Conservation (phyloP, 2,329 filamentous ascomycete species). For the Aspergillus cejpii region DNA sequence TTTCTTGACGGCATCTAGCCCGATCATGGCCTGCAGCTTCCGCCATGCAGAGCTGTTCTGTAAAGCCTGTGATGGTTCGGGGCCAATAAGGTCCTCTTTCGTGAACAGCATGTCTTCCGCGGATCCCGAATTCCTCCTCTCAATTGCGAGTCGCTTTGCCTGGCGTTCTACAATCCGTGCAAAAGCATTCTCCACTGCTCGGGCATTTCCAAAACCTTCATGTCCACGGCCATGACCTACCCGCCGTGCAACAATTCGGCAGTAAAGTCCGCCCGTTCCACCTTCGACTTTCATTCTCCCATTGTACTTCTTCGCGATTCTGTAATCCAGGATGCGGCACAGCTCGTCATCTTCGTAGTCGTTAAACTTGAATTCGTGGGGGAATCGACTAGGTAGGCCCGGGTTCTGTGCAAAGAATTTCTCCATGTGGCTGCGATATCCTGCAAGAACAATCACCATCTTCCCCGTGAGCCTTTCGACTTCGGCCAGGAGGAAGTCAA, state of each 20-base stretch:
- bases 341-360: constrained; percentile 65
- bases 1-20: constrained; percentile 57
- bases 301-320: constrained; percentile 50
- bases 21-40: constrained; percentile 53
- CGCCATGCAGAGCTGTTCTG: constrained; percentile 50
- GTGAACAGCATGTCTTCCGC: constrained; percentile 56
- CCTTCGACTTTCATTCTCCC: constrained; percentile 55
- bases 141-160: constrained; percentile 47
- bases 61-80: constrained; percentile 54
- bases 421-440: constrained; percentile 70
- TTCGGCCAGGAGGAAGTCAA: constrained; percentile 66
- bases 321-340: constrained; percentile 51
- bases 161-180: constrained; percentile 53
- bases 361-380: constrained; percentile 57
- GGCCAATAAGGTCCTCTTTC: constrained; percentile 65
- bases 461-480: constrained; percentile 66
- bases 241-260: constrained; percentile 56
- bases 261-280: constrained; percentile 54
- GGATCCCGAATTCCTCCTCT: constrained; percentile 37
- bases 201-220: constrained; percentile 67
- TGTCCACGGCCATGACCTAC: constrained; percentile 57
- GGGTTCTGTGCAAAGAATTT: constrained; percentile 68
- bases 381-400: constrained; percentile 63
- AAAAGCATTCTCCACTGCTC: constrained; percentile 59
- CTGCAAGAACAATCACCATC: constrained; percentile 64